phyloP scores from a whole-genome alignment of 179 eudicot species.

The Nepenthes alata region DNA sequence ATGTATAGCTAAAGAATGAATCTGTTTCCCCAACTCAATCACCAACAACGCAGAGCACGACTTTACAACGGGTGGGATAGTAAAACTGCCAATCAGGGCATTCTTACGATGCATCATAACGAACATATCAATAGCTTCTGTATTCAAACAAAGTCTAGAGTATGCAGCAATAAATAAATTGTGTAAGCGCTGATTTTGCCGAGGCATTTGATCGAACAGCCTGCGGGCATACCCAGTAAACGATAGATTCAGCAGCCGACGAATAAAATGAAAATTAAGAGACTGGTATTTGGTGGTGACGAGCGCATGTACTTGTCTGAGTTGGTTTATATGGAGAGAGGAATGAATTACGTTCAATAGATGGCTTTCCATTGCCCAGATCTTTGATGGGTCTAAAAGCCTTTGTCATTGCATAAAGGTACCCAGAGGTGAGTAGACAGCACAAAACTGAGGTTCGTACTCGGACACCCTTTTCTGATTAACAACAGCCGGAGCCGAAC shows the following conservation, averaged over 20 bases:
- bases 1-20: conserved; percentile 32
- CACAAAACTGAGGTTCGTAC: too few species aligned
- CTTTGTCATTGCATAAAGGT: too few species aligned
- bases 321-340: conserved; percentile 21
- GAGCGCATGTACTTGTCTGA: conserved; percentile 33
- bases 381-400: too few species aligned
- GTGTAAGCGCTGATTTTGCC: conserved; percentile 32
- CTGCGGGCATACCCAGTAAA: conserved; percentile 33
- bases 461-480: too few species aligned
- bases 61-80: conserved; percentile 34
- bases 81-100: conserved; percentile 17
- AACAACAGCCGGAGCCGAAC: too few species aligned
- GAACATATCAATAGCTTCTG: conserved; percentile 30
- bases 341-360: conserved; percentile 16
- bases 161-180: conserved; percentile 29
- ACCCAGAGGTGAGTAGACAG: too few species aligned
- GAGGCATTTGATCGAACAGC: conserved; percentile 50
- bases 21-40: conserved; percentile 30
- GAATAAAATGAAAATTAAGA: conserved; percentile 11
- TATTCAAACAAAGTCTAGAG: conserved; percentile 18
- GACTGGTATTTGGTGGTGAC: conserved; percentile 11
- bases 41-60: conserved; percentile 34
- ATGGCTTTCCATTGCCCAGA: conserved; percentile 19
- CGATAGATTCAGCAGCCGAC: conserved; percentile 13
- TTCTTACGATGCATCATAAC: conserved; percentile 25